Base-by-base conservation (phyloP, 1,284 basidiomycete species). In the Boletus sp. region DNA sequence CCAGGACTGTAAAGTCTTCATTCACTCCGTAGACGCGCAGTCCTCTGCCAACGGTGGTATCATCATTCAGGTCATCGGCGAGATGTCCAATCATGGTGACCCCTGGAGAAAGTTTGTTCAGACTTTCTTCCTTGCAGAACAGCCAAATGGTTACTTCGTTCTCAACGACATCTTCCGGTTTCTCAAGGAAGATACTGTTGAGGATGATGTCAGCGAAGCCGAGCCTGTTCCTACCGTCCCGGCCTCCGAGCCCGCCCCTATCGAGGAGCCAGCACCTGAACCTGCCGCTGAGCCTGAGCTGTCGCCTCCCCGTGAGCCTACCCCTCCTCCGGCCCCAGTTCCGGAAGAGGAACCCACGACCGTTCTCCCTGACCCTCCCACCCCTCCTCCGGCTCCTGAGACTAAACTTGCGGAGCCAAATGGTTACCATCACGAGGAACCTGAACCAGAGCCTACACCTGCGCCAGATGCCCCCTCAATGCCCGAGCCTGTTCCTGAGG, bases 131-230 rank as follows among this genome's bases (percentile, higher is more conserved):
- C 89, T 99, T 57, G 97, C 97, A 49, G 94, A 98, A 76, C 97
- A 99, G 78, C 94, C 95, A 43, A 97, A 96, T 70, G 97, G 97
- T 49, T 99, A 98, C 82, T 99, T 95, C 76, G 97, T 99, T 61
- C 88, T 99, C 75, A 99, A 99, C 78, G 97, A 99, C 79, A 98
- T 99, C 79, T 99, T 99, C 89, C 91, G 96, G 63, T 98, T 96
- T 83, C 81, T 99, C 64, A 97, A 97, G 80, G 96, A 98, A 77
- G 96, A 98, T 69, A 81, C 86, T 41, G 90, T 93, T 61, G 91
- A 92, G 63, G 92, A 92, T 56, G 90, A 92, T 58, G 81, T 76
- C 60, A 76, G 76, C 57, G 83, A 83, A 57, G 64, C 74, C 12
- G 76, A 77, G 8, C 66, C 61, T 36, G 61, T 55, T 39, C 63